These are phyloP conservation scores for Angomonas deanei DNA, from an alignment of 208 protist genomes.

Conservation along the genomic window DNA sequence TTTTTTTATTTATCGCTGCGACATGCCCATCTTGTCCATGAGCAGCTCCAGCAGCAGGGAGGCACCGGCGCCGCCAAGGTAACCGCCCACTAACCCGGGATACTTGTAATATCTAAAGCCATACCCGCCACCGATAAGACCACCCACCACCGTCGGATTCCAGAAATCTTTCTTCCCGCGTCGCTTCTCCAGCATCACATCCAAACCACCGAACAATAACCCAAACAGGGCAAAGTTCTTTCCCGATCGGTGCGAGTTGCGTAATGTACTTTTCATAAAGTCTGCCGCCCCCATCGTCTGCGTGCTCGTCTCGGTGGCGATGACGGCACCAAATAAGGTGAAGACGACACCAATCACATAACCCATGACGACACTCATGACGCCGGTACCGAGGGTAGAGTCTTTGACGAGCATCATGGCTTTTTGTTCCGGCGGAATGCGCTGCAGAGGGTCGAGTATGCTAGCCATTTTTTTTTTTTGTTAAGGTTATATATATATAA, in stretches of 20 bases:
- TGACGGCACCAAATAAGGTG: constrained; percentile 86
- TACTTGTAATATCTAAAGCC: constrained; percentile 79
- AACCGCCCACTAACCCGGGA: constrained; percentile 61
- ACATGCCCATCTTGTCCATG: constrained; percentile 66
- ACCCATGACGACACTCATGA: constrained; percentile 63
- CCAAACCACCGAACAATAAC: constrained; percentile 84
- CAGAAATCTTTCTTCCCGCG: constrained; percentile 80
- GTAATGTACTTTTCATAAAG: constrained; percentile 79
- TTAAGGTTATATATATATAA: not conserved
- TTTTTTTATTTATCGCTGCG: constrained; percentile 35
- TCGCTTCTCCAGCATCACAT: constrained; percentile 90
- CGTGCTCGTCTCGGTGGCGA: constrained; percentile 75
- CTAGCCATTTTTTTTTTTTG: constrained; percentile 24
- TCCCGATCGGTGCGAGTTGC: constrained; percentile 54
- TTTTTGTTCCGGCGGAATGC: constrained; percentile 56
- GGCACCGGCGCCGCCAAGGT: constrained; percentile 56
- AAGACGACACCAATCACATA: constrained; percentile 88
- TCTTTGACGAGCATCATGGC: constrained; percentile 54
- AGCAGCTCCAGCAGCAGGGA: constrained; percentile 79
- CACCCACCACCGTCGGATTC: constrained; percentile 78
- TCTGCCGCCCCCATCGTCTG: constrained; percentile 86
- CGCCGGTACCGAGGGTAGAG: constrained; percentile 52
- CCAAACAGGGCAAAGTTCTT: constrained; percentile 82
- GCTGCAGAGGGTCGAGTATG: constrained; percentile 58
- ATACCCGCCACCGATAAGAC: constrained; percentile 67